These are phyloP conservation scores for Citrus unshiu DNA, from an alignment of 345 rosid genomes.

Conservation along the genomic window DNA sequence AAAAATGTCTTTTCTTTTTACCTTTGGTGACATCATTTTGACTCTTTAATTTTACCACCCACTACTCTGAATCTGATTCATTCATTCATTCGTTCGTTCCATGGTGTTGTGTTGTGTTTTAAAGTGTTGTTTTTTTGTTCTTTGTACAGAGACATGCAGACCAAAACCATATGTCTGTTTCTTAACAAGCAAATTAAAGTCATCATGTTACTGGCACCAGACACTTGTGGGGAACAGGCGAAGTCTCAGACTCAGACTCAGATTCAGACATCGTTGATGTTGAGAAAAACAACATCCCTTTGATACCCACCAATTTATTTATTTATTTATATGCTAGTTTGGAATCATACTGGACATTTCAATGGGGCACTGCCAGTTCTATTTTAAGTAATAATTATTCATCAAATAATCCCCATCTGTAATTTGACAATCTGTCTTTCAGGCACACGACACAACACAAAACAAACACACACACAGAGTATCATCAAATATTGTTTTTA, in stretches of 20 bases:
- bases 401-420: background rate
- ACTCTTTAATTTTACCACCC: background rate
- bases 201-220: slow-evolving; percentile 29
- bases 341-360: slow-evolving; percentile 1
- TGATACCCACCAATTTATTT: no score
- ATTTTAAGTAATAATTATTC: background rate
- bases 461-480: no score
- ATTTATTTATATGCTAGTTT: no score
- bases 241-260: background rate
- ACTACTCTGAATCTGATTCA: no score
- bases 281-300: slow-evolving; percentile 15
- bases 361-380: background rate
- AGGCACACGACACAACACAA: background rate
- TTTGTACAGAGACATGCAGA: background rate
- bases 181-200: slow-evolving; percentile 17
- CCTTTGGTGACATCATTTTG: slow-evolving; percentile 13
- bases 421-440: slow-evolving; percentile 1
- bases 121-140: background rate
- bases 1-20: slow-evolving; percentile 12
- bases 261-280: slow-evolving; percentile 1
- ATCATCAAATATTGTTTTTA: no score
- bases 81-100: background rate
- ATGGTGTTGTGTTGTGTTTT: background rate
- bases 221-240: slow-evolving; percentile 35
- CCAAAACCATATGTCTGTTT: slow-evolving; percentile 7